Conservation (phyloP, 257 asterid species). For the Jacaranda copaia region DNA sequence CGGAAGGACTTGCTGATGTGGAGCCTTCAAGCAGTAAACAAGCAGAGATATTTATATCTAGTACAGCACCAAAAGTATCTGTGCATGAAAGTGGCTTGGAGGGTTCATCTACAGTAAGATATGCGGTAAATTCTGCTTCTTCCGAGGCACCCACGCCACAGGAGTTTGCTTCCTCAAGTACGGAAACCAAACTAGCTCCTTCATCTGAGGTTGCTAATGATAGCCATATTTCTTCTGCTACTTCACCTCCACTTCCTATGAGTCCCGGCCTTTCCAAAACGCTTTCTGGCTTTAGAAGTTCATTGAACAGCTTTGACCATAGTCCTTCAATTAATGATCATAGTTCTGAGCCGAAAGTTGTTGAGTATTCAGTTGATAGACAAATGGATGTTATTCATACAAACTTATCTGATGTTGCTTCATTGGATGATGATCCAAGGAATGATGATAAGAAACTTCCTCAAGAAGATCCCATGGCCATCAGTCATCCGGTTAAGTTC, state of each 20-base stretch:
- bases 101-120: constrained; percentile 46
- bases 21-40: constrained; percentile 54
- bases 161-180: constrained; percentile 48
- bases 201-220: constrained; percentile 42
- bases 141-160: constrained; percentile 44
- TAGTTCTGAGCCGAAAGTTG: constrained; percentile 49
- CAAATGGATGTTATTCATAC: constrained; percentile 53
- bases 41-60: constrained; percentile 50
- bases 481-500: constrained; percentile 59
- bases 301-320: constrained; percentile 56
- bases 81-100: constrained; percentile 50
- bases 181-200: constrained; percentile 52
- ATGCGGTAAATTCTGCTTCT: constrained; percentile 47
- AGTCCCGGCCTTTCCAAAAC: constrained; percentile 73
- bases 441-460: constrained; percentile 53
- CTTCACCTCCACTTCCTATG: constrained; percentile 65
- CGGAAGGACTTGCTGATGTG: constrained; percentile 49
- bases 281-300: constrained; percentile 65
- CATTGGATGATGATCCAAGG: constrained; percentile 54
- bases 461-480: constrained; percentile 58
- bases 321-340: constrained; percentile 49
- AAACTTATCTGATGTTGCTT: constrained; percentile 58
- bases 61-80: constrained; percentile 55
- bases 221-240: constrained; percentile 46
- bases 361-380: constrained; percentile 69